Evolutionary conservation across 495 filamentous ascomycete genomes (phyloP).

Genomic region (Lophiotrema nucula): DNA sequence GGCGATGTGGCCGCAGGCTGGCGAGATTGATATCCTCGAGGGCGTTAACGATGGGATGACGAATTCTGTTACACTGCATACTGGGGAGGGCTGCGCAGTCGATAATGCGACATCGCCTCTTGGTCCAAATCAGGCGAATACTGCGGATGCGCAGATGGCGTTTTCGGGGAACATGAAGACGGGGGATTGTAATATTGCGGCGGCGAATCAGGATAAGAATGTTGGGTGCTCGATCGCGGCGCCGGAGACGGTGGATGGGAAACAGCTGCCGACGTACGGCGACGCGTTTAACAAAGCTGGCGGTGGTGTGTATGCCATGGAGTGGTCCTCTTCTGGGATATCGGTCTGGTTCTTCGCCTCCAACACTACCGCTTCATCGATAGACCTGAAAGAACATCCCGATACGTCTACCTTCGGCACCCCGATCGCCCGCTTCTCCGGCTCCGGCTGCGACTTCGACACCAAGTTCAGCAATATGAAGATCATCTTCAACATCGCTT

Average conservation of each 20-base stretch:
- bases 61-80: slow-evolving; percentile 41
- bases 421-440: slow-evolving; percentile 47
- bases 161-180: slow-evolving; percentile 26
- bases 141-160: not conserved
- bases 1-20: slow-evolving; percentile 57
- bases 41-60: slow-evolving; percentile 32
- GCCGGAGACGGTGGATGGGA: not conserved
- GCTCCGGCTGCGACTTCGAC: slow-evolving; percentile 58
- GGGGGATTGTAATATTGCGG: slow-evolving; percentile 34
- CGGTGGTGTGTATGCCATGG: slow-evolving; percentile 37
- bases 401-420: slow-evolving; percentile 27
- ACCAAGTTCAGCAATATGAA: slow-evolving; percentile 61
- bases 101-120: slow-evolving; percentile 8
- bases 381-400: not conserved
- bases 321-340: slow-evolving; percentile 29
- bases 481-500: slow-evolving; percentile 67
- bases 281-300: slow-evolving; percentile 34
- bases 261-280: slow-evolving; percentile 50
- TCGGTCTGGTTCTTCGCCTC: slow-evolving; percentile 30
- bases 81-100: slow-evolving; percentile 32
- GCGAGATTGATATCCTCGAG: slow-evolving; percentile 44
- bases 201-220: slow-evolving; percentile 27
- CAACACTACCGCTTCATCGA: not conserved
- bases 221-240: slow-evolving; percentile 33
- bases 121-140: not conserved